Conservation (phyloP, 2,329 filamentous ascomycete genomes). For the Colletotrichum sp. region DNA sequence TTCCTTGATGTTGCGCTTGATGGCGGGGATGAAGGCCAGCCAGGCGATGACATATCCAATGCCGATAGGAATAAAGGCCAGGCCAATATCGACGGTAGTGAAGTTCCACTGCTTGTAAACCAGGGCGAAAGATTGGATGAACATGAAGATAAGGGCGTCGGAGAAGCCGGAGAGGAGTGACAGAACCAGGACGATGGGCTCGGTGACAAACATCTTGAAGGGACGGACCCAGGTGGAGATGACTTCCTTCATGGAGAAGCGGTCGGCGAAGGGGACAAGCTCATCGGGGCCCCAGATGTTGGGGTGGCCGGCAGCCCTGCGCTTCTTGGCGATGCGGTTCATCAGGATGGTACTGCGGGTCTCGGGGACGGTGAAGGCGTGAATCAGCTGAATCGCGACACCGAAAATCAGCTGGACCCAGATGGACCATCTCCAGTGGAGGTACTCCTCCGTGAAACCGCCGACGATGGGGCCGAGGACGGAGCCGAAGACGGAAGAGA, state of each 20-base stretch:
- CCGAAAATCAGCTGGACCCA: conserved; percentile 88
- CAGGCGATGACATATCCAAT: conserved; percentile 71
- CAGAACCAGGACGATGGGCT: conserved; percentile 75
- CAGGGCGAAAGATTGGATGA: conserved; percentile 72
- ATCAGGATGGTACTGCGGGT: conserved; percentile 80
- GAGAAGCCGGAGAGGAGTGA: conserved; percentile 76
- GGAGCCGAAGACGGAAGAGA: conserved; percentile 80
- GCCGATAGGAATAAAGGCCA: conserved; percentile 70
- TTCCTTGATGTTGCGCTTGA: conserved; percentile 57
- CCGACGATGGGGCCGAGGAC: conserved; percentile 81
- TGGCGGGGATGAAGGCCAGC: conserved; percentile 62
- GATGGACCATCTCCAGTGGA: conserved; percentile 75
- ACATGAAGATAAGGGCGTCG: conserved; percentile 80
- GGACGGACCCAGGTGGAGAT: conserved; percentile 64
- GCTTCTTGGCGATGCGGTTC: conserved; percentile 78
- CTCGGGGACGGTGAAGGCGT: conserved; percentile 76
- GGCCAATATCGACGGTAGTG: conserved; percentile 57
- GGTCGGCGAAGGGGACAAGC: conserved; percentile 62
- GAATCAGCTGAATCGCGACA: conserved; percentile 68
- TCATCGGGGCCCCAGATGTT: conserved; percentile 79
- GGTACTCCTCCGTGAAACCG: conserved; percentile 72
- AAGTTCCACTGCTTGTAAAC: conserved; percentile 75
- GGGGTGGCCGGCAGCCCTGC: conserved; percentile 64
- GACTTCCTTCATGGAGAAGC: conserved; percentile 64
- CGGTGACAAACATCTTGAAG: conserved; percentile 75